Evolutionary conservation across 2,329 filamentous ascomycete species (phyloP).

Genomic region (Diplodia seriata): DNA sequence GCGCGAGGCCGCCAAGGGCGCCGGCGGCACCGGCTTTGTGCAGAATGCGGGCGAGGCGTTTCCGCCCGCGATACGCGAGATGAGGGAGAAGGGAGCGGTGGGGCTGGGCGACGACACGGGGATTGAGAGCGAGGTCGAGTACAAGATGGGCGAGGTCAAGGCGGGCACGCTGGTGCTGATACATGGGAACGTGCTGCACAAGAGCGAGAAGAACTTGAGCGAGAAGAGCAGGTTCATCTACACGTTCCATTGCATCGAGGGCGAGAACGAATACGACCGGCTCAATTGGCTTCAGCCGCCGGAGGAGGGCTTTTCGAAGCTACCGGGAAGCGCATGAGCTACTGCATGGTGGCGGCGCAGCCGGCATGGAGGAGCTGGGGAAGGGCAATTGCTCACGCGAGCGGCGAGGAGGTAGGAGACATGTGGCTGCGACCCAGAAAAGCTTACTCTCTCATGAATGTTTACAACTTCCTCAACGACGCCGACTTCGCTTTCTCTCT

Average conservation of each 20-base stretch:
- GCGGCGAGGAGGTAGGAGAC: neutral
- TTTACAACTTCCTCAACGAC: neutral
- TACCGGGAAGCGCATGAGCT: conserved; percentile 44
- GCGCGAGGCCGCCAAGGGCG: conserved; percentile 39
- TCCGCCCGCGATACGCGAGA: conserved; percentile 56
- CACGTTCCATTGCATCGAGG: conserved; percentile 96
- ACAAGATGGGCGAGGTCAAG: conserved; percentile 85
- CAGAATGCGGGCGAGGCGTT: conserved; percentile 71
- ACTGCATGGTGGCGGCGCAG: neutral
- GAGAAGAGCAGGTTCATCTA: conserved; percentile 90
- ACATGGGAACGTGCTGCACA: conserved; percentile 93
- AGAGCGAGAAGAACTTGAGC: conserved; percentile 92
- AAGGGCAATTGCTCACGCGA: neutral
- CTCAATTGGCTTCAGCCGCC: conserved; percentile 94
- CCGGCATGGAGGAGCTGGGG: neutral
- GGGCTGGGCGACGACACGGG: conserved; percentile 41
- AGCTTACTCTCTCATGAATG: neutral
- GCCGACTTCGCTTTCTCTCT: neutral
- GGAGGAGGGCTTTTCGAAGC: conserved; percentile 75
- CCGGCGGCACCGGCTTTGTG: conserved; percentile 56
- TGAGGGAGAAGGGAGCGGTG: conserved; percentile 39
- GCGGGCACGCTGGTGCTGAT: conserved; percentile 91
- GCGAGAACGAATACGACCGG: conserved; percentile 77
- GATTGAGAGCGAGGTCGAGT: conserved; percentile 58
- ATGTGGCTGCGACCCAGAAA: neutral